phyloP scores from a whole-genome alignment of 768 basidiomycete species.

The Hypholoma fasciculare region DNA sequence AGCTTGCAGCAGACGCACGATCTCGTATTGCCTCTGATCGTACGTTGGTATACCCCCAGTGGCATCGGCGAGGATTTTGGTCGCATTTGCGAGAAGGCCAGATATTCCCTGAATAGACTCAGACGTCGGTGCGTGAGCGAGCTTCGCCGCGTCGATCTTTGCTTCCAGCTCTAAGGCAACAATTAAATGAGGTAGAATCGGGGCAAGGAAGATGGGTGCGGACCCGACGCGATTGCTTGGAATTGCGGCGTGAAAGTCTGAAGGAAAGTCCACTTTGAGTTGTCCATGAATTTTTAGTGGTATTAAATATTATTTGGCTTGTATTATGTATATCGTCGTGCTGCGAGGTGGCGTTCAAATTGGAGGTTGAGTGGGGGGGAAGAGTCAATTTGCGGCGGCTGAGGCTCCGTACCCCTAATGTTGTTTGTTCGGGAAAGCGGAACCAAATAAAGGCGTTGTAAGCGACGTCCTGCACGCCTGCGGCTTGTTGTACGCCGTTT shows the following conservation, averaged over 20 bases:
- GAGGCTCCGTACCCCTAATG: too few species aligned
- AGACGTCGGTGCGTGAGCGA: slow-evolving; percentile 22
- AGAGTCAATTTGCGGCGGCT: too few species aligned
- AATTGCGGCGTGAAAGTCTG: slow-evolving; percentile 52
- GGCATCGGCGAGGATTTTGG: slow-evolving; percentile 65
- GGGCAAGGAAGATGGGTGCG: slow-evolving; percentile 24
- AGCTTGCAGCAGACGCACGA: slow-evolving; percentile 40
- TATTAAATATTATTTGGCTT: background rate
- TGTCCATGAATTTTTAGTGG: slow-evolving; percentile 21
- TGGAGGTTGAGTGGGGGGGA: too few species aligned
- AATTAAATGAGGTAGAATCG: slow-evolving; percentile 7
- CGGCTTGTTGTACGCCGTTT: too few species aligned
- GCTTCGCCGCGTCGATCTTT: slow-evolving; percentile 49
- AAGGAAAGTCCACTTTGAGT: slow-evolving; percentile 44
- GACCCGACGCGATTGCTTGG: slow-evolving; percentile 51
- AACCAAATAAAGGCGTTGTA: background rate
- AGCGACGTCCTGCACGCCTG: too few species aligned
- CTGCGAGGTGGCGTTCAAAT: too few species aligned
- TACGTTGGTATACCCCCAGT: slow-evolving; percentile 66
- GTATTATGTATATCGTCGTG: background rate
- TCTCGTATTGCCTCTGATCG: slow-evolving; percentile 72
- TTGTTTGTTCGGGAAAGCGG: background rate
- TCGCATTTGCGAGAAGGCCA: slow-evolving; percentile 53
- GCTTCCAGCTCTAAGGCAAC: slow-evolving; percentile 12
- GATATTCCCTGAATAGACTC: slow-evolving; percentile 46